These are phyloP conservation scores for Penicillium sp. DNA, from an alignment of 2,329 filamentous ascomycete species.

Conservation along the genomic window DNA sequence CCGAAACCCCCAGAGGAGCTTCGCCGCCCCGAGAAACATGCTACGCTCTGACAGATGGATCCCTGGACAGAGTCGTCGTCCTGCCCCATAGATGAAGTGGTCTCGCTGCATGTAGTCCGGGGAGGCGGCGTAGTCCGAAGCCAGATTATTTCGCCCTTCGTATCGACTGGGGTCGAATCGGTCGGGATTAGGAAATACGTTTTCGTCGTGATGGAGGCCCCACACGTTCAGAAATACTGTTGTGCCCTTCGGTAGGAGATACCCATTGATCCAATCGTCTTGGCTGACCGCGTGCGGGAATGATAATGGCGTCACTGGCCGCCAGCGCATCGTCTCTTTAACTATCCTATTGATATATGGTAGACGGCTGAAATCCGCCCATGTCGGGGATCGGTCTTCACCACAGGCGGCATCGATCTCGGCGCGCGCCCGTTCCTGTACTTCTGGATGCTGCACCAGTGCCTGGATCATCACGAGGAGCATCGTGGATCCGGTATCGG, in stretches of 20 bases:
- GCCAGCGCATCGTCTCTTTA: neutral
- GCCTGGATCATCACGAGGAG: conserved; percentile 32
- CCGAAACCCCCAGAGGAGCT: neutral
- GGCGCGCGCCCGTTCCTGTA: neutral
- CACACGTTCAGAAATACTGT: neutral
- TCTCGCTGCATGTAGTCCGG: neutral
- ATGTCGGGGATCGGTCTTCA: neutral
- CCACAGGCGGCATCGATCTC: neutral
- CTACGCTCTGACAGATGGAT: neutral
- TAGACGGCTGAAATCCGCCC: neutral
- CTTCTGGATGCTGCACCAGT: conserved; percentile 10
- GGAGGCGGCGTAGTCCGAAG: neutral
- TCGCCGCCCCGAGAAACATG: neutral
- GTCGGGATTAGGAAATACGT: neutral
- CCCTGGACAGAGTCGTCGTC: neutral
- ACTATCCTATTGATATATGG: neutral
- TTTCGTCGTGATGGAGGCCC: neutral
- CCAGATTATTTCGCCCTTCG: neutral
- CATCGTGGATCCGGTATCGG: conserved; percentile 42
- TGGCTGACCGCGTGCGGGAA: neutral
- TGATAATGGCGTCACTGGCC: neutral
- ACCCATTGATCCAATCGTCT: neutral
- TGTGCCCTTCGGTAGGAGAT: neutral
- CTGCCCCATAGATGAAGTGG: neutral
- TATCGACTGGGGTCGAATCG: neutral